Conservation (phyloP, 2,329 filamentous ascomycete species). For the Paecilomyces formosus region DNA sequence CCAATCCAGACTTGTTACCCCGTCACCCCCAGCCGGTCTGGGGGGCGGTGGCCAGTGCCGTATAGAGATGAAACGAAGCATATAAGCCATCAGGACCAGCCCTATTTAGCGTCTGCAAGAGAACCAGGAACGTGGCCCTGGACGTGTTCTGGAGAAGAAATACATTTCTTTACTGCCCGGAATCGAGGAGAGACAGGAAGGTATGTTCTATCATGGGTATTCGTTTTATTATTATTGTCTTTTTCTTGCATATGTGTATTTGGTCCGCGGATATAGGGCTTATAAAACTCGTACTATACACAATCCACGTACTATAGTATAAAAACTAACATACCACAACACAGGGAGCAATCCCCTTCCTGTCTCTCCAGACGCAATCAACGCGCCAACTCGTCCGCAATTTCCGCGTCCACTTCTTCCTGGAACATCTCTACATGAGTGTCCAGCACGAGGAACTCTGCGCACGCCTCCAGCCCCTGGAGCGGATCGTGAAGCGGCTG, state of each 20-base stretch:
- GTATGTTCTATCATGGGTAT: not conserved
- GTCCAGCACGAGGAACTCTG: not conserved
- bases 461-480: not conserved
- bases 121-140: not conserved
- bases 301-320: not conserved
- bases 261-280: too few species aligned
- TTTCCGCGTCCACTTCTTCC: not conserved
- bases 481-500: not conserved
- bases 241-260: too few species aligned
- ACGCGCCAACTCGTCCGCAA: not conserved
- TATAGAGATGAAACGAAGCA: not conserved
- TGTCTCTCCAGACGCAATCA: not conserved
- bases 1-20: not conserved
- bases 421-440: not conserved
- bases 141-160: not conserved
- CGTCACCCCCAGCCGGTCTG: not conserved
- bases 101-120: not conserved
- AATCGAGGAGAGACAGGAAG: not conserved
- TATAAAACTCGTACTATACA: too few species aligned
- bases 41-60: not conserved
- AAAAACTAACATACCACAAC: not conserved
- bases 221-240: too few species aligned
- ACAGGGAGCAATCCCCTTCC: not conserved
- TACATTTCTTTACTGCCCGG: not conserved
- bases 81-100: not conserved